Evolutionary conservation across 129 eudicot species (phyloP), one percentile per base, ranked within the genome.

Genomic region (Flaveria sonorensis): DNA sequence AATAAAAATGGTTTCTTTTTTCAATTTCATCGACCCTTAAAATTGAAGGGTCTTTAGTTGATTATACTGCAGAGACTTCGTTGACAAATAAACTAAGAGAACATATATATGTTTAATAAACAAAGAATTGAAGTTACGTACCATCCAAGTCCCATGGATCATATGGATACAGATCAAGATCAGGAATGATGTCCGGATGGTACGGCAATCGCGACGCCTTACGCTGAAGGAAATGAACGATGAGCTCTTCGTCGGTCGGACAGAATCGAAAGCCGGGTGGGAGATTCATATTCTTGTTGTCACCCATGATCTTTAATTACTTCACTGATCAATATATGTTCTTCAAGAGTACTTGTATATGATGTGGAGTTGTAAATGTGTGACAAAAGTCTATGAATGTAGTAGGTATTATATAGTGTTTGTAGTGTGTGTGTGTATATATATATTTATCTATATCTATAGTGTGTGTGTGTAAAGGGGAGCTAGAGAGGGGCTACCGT

Each of bases 81-180:
- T 30, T 3, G 5, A 3, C 36, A 43, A 8, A 10, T 13, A 10
- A 2, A 2, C 0, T 7, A 50, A 14, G 13, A 7, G 23, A 19
- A 7, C 26, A 56, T 56, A 18, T 56, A 56, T 56, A 18, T 56
- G 4, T 1, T 7, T 19, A 56, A 18, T 26, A 56, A 60, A 14
- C 40, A 7, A 69, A 47, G 36, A 74, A 6, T 6, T 23, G 26
- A 21, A 28, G 28, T 78, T 79, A 92, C 56, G n/a, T 79, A 92
- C 98, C 98, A 74, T 90, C 84, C 30, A 93, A 81, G 75, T 93
- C 92, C 98, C 98, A 93, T 7, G 98, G 98, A 78, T 93, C 90
- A 77, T 85, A 87, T 68, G 96, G 95, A 81, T 85, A 85, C 21
- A 93, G 86, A 71, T 84, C 88, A 55, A 93, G 95, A 81, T 93